Percentiles rank a stretch among this genome's conserved stretches.
phyloP scores from a whole-genome alignment of 2,329 filamentous ascomycete genomes.

The Colletotrichum phormii region DNA sequence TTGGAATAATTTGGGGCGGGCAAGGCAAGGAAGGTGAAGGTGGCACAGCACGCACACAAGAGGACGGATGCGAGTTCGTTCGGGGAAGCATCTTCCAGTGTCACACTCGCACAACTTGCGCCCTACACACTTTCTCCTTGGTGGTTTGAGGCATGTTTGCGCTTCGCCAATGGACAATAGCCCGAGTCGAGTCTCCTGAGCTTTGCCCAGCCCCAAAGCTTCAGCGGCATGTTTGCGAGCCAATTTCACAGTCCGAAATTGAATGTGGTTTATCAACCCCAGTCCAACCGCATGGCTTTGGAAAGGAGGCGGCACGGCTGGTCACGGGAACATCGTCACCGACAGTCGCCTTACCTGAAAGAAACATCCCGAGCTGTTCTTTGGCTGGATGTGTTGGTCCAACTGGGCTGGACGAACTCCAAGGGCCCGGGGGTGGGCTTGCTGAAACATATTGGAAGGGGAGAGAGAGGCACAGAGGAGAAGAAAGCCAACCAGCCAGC shows the following conservation, averaged over 20 bases:
- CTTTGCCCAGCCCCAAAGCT: background rate
- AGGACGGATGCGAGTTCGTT: background rate
- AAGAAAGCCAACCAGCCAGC: background rate
- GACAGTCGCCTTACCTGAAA: background rate
- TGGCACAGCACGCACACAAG: background rate
- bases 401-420: background rate
- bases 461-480: background rate
- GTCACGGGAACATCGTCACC: background rate
- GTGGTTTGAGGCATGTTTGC: conserved; percentile 1
- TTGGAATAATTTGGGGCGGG: background rate
- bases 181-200: background rate
- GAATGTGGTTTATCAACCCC: background rate
- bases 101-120: background rate
- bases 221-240: background rate
- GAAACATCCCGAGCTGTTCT: background rate
- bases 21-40: background rate
- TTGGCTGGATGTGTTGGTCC: background rate
- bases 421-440: background rate
- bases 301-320: background rate
- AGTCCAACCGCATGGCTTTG: background rate
- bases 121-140: background rate
- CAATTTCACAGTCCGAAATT: background rate
- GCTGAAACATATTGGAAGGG: background rate
- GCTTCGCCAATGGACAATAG: background rate
- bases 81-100: background rate